A percentile compares a stretch with the other conserved stretches of the same genome.
These are phyloP conservation scores for Beauveria brongniartii DNA, from an alignment of 2,329 filamentous ascomycete genomes.

Conservation along the genomic window DNA sequence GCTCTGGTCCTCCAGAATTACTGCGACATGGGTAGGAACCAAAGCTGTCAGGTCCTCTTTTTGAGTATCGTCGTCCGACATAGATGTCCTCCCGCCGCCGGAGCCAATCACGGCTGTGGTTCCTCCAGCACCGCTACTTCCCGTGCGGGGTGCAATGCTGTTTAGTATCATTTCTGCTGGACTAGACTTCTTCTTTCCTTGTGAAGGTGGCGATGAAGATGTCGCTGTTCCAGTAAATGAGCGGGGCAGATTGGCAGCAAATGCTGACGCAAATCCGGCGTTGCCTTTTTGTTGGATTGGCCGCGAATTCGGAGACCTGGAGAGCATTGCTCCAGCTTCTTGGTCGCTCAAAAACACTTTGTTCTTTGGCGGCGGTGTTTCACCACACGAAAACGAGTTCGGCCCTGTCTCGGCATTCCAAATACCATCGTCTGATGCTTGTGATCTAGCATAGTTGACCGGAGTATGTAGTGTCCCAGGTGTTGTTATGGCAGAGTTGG, in stretches of 20 bases:
- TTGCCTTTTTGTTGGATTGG: slow-evolving; percentile 43
- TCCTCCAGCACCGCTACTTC: slow-evolving; percentile 42
- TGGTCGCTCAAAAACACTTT: slow-evolving; percentile 38
- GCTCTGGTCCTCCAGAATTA: slow-evolving; percentile 53
- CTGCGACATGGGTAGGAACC: slow-evolving; percentile 42
- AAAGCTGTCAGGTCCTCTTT: slow-evolving; percentile 38
- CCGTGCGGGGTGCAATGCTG: slow-evolving; percentile 37
- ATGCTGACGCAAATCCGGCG: slow-evolving; percentile 46
- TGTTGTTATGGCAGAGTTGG: slow-evolving; percentile 47
- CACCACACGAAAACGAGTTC: slow-evolving; percentile 53
- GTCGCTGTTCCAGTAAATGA: slow-evolving; percentile 27
- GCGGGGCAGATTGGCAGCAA: slow-evolving; percentile 48
- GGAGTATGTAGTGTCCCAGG: slow-evolving; percentile 50
- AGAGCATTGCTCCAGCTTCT: slow-evolving; percentile 44
- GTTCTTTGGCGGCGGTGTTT: slow-evolving; percentile 48
- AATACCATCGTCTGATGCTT: slow-evolving; percentile 46
- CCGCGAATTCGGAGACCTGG: slow-evolving; percentile 51
- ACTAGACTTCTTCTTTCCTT: slow-evolving; percentile 46
- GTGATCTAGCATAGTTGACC: slow-evolving; percentile 44
- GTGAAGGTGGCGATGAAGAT: slow-evolving; percentile 38
- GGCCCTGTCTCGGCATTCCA: slow-evolving; percentile 47
- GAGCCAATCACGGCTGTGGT: slow-evolving; percentile 39
- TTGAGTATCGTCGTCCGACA: slow-evolving; percentile 45
- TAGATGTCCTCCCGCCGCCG: slow-evolving; percentile 39
- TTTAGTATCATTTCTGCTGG: slow-evolving; percentile 53